phyloP scores from a whole-genome alignment of 345 rosid genomes.

The Lepidium didymum region DNA sequence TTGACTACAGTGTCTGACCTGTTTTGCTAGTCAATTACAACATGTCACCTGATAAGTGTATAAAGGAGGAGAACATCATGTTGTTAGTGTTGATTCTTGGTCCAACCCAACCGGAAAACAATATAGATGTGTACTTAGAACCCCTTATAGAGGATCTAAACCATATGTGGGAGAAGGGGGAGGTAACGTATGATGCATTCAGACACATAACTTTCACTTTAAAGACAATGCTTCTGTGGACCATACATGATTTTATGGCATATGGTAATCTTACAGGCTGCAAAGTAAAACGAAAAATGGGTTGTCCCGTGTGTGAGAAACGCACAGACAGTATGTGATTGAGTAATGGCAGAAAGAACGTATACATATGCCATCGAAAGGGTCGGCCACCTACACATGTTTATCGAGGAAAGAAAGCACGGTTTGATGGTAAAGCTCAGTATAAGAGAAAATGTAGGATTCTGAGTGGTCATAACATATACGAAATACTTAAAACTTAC shows the following conservation, averaged over 20 bases:
- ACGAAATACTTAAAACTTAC: not conserved
- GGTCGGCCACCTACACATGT: not conserved
- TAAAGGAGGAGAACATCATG: not conserved
- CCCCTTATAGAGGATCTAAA: not conserved
- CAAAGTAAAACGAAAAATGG: not conserved
- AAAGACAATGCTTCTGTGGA: not conserved
- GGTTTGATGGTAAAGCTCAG: not conserved
- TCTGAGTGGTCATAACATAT: not conserved
- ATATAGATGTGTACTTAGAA: not conserved
- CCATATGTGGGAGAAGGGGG: too few species aligned
- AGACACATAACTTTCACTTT: not conserved
- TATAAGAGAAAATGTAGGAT: not conserved
- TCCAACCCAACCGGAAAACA: not conserved
- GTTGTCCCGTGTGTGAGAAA: not conserved
- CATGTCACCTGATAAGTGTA: not conserved
- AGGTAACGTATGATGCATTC: too few species aligned
- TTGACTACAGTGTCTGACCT: not conserved
- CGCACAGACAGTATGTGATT: not conserved
- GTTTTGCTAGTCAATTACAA: not conserved
- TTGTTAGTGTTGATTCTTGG: not conserved
- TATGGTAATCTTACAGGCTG: not conserved
- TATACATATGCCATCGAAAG: not conserved
- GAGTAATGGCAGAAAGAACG: not conserved
- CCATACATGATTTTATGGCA: not conserved
- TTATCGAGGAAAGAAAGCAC: not conserved